A percentile compares a stretch with the other conserved stretches of the same genome.
phyloP scores from a whole-genome alignment of 1,284 basidiomycete species.

The Ceraceosorus guamensis region DNA sequence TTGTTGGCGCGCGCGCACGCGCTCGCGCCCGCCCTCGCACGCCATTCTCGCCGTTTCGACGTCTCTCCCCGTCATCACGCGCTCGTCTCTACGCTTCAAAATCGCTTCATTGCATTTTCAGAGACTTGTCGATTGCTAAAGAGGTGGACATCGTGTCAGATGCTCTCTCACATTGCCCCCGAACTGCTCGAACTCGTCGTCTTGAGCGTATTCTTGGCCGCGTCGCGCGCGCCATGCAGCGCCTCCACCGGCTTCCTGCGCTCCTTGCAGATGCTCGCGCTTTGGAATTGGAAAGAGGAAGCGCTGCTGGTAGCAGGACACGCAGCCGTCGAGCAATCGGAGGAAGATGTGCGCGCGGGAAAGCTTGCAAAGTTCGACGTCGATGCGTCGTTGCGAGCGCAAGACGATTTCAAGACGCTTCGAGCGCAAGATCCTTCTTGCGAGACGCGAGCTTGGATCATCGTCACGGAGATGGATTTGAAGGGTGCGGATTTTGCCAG shows the following conservation, averaged over 20 bases:
- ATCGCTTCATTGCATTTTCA: constrained; percentile 71
- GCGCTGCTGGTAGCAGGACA: constrained; percentile 54
- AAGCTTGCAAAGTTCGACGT: constrained; percentile 50
- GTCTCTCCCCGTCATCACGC: constrained; percentile 77
- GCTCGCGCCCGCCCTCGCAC: constrained; percentile 55
- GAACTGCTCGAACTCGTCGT: constrained; percentile 80
- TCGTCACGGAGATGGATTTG: constrained; percentile 72
- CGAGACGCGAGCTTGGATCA: constrained; percentile 52
- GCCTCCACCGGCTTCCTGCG: constrained; percentile 66
- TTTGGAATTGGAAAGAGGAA: constrained; percentile 66
- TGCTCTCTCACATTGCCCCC: constrained; percentile 64
- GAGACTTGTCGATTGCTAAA: constrained; percentile 80
- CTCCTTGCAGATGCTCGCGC: constrained; percentile 65
- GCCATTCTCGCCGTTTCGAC: constrained; percentile 66
- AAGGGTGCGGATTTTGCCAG: constrained; percentile 67
- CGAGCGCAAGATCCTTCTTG: constrained; percentile 50
- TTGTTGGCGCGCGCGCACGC: constrained; percentile 65
- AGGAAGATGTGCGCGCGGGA: constrained; percentile 17
- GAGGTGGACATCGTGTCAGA: constrained; percentile 84
- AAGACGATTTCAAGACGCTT: constrained; percentile 52
- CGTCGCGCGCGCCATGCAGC: constrained; percentile 50
- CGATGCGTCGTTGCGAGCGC: constrained; percentile 57
- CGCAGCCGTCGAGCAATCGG: constrained; percentile 36
- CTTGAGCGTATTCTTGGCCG: constrained; percentile 56
- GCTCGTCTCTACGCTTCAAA: constrained; percentile 69